Conservation (phyloP, 1,139 yeast species). For the Pichia terricola region DNA sequence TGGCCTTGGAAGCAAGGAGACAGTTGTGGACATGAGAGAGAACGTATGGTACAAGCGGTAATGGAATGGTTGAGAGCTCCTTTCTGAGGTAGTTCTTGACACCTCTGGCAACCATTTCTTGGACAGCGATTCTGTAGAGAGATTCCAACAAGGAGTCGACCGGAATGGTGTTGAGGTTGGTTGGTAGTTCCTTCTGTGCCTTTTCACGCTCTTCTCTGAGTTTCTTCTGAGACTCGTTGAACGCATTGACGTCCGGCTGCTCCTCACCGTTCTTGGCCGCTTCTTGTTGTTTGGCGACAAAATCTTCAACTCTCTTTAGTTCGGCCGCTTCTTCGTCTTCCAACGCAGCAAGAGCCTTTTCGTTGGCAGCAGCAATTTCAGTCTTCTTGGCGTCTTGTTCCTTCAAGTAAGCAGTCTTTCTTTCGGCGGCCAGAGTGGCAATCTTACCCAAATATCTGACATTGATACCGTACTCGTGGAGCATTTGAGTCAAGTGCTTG, state of each 20-base stretch:
- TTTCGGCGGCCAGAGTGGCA: constrained; percentile 28
- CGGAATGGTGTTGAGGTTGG: constrained; percentile 37
- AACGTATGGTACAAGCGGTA: constrained; percentile 44
- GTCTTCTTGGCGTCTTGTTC: constrained; percentile 18
- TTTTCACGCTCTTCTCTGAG: constrained; percentile 30
- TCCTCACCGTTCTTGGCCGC: constrained; percentile 33
- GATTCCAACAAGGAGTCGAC: constrained; percentile 35
- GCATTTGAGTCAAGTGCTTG: constrained; percentile 49
- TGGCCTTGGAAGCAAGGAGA: constrained; percentile 45
- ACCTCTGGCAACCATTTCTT: constrained; percentile 74
- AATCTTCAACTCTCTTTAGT: constrained; percentile 19
- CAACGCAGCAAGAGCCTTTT: constrained; percentile 14
- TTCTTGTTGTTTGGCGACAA: constrained; percentile 27
- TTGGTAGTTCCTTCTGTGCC: constrained; percentile 26
- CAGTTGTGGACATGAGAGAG: constrained; percentile 69
- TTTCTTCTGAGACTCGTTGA: constrained; percentile 18
- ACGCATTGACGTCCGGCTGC: constrained; percentile 21
- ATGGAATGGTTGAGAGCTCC: constrained; percentile 39
- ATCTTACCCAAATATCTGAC: constrained; percentile 75
- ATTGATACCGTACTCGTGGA: constrained; percentile 82
- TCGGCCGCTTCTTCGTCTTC: constrained; percentile 26
- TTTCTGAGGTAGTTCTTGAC: constrained; percentile 64
- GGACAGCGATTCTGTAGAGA: constrained; percentile 40
- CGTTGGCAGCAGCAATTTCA: constrained; percentile 21
- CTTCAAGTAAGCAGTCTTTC: constrained; percentile 15